Conservation (phyloP, 345 rosid species). For the Brassica juncea region DNA sequence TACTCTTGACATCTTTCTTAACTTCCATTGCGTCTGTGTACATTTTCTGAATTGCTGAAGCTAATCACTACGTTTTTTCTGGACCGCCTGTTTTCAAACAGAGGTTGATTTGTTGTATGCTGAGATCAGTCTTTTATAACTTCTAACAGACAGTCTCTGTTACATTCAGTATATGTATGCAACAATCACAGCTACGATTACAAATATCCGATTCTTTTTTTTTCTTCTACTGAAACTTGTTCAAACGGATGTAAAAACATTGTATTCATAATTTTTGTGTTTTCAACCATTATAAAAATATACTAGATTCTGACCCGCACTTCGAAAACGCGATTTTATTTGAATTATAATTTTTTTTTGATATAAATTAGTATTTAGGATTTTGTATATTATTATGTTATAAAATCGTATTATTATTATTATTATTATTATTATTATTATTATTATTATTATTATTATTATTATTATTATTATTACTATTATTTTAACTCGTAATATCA, state of each 20-base stretch:
- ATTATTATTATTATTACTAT: too few relatives aligned
- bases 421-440: too few relatives aligned
- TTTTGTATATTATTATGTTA: too few relatives aligned
- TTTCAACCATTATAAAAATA: not conserved
- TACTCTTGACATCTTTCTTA: slow-evolving; percentile 61
- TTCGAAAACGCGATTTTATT: too few relatives aligned
- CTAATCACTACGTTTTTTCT: not conserved
- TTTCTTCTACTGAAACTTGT: not conserved
- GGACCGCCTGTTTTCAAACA: not conserved
- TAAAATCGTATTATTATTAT: too few relatives aligned
- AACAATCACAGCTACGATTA: not conserved
- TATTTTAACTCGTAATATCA: too few relatives aligned
- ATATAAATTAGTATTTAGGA: too few relatives aligned
- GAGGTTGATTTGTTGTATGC: slow-evolving; percentile 14
- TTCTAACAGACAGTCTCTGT: not conserved
- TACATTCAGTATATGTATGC: not conserved
- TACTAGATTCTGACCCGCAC: too few relatives aligned
- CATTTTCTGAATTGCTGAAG: slow-evolving; percentile 59
- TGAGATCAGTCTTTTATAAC: not conserved
- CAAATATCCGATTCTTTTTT: too few relatives aligned
- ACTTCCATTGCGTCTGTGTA: slow-evolving; percentile 59
- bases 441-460: too few relatives aligned
- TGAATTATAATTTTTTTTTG: too few relatives aligned
- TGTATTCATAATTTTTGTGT: not conserved
- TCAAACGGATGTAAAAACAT: not conserved